Evolutionary conservation across 805 yeast species (phyloP), one percentile per base, ranked within the genome.

Genomic region (Diddensiella caesifluorescens): DNA sequence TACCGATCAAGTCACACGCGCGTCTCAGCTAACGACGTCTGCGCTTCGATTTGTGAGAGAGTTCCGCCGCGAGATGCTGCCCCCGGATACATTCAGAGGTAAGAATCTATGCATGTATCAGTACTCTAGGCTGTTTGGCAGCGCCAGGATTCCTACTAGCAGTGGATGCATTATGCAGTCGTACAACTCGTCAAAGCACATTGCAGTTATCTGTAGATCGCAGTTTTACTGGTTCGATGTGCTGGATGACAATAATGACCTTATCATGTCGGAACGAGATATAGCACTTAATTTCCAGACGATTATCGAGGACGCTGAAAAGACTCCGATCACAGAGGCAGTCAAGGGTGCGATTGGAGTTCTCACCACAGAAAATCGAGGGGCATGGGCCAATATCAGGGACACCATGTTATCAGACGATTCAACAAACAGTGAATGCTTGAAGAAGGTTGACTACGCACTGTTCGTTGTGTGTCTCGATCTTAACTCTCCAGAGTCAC

Each of bases 181-280:
- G 1, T 95, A 85, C 61, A 59, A 71, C 5, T 68, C 77, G 6
- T 79, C 92, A 1, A 83, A 79, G 54, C 96, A 88, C 61, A 77
- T 88, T 27, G 80, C 87, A 6, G 89, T 88, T 12, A 65, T 86
- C 60, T 79, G 86, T 48, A 80, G 83, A 55, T 83, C 95, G 2
- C 95, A 88, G 62, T 85, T 87, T 61, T 88, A 88, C 64, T 88
- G 96, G 95, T 88, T 88, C 59, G 95, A 88, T 58, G 97, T 88
- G 1, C 67, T 88, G 53, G 94, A 87, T 61, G 70, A 71, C 37
- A 65, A 78, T 48, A 77, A 83, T 58, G 80, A 84, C 56, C 69
- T 88, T 48, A 71, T 87, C 36, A 68, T 88, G 57, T 71, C 81
- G 1, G 90, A 86, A 56, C 77, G 74, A 42, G 94, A 86, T 59